Evolutionary conservation across 225 moss, liverwort and hornwort species (phyloP).

Genomic region (Marchantia paleacea): DNA sequence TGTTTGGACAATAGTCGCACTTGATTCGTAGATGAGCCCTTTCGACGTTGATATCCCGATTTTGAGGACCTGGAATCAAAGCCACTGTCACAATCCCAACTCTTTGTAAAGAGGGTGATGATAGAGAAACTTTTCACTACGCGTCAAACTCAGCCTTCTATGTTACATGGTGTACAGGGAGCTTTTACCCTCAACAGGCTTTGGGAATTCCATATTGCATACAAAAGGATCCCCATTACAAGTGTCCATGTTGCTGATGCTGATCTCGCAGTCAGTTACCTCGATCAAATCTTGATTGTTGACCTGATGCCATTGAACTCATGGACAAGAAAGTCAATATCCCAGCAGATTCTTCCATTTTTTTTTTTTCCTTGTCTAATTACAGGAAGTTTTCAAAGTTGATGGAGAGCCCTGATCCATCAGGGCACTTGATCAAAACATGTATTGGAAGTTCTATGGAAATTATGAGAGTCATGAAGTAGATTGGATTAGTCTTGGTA

Average conservation of each 20-base stretch:
- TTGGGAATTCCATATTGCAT: slow-evolving; percentile 18
- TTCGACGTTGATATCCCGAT: not conserved
- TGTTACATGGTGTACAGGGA: not conserved
- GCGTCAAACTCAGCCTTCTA: too few species aligned
- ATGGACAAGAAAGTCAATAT: too few species aligned
- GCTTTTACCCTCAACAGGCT: not conserved
- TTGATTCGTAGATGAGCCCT: slow-evolving; percentile 26
- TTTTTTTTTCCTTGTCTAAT: too few species aligned
- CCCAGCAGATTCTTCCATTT: too few species aligned
- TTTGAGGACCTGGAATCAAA: not conserved
- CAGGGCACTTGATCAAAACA: too few species aligned
- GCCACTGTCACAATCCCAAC: not conserved
- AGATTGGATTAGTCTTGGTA: too few species aligned
- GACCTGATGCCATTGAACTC: slow-evolving; percentile 26
- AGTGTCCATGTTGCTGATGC: slow-evolving; percentile 27
- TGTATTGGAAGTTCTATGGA: too few species aligned
- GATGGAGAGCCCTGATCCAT: too few species aligned
- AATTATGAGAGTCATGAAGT: too few species aligned
- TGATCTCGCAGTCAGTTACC: slow-evolving; percentile 37
- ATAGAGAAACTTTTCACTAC: too few species aligned
- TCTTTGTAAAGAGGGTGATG: too few species aligned
- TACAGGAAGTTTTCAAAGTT: too few species aligned
- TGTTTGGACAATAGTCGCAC: slow-evolving; percentile 38
- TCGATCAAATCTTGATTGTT: slow-evolving; percentile 43
- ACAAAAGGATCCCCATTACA: slow-evolving; percentile 30